A percentile compares a stretch with the other conserved stretches of the same genome.
These are phyloP conservation scores for Uronychia setigera DNA, from an alignment of 73 alveolate genomes.

Conservation along the genomic window DNA sequence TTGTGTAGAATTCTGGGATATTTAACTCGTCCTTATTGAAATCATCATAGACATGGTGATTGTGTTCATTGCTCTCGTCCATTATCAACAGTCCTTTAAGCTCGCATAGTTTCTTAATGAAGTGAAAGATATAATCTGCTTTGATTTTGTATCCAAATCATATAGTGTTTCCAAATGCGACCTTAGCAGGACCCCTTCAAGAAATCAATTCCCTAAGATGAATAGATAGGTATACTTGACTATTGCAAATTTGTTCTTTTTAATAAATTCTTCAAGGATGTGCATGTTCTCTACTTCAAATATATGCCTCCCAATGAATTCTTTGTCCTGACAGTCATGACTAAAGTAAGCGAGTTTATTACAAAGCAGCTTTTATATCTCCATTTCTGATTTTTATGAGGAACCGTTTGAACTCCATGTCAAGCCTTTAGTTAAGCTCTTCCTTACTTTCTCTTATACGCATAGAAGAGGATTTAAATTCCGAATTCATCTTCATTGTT, in stretches of 20 bases:
- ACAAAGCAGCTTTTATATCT: neutral
- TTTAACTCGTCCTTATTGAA: neutral
- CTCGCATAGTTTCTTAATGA: slow-evolving; percentile 25
- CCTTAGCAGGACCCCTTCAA: neutral
- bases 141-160: slow-evolving; percentile 20
- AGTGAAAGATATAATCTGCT: slow-evolving; percentile 25
- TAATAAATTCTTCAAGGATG: slow-evolving; percentile 39
- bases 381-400: neutral
- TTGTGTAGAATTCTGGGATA: too few relatives aligned
- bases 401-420: neutral
- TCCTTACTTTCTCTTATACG: neutral
- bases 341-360: neutral
- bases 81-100: slow-evolving; percentile 2
- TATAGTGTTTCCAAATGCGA: neutral
- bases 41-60: neutral
- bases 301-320: neutral
- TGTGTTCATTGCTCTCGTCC: too few relatives aligned
- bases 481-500: too few relatives aligned
- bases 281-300: slow-evolving; percentile 25
- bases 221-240: slow-evolving; percentile 6
- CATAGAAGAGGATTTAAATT: neutral
- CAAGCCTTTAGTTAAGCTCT: neutral
- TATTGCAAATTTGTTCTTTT: slow-evolving; percentile 23
- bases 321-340: neutral
- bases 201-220: neutral